Evolutionary conservation across 2,329 filamentous ascomycete genomes (phyloP).

Genomic region (Coniella lustricola): DNA sequence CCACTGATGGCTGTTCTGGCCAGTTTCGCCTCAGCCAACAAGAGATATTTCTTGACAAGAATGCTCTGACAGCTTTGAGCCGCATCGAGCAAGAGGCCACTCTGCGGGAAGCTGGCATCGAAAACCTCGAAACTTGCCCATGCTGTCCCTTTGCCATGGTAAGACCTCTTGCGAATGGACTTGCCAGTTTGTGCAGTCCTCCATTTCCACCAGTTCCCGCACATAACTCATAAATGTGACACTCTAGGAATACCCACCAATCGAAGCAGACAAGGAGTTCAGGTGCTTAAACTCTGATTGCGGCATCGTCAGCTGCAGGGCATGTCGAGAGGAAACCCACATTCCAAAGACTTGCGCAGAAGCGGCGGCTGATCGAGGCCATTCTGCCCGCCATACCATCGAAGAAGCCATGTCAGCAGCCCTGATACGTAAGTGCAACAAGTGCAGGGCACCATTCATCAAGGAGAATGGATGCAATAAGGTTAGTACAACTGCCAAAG

Average conservation of each 20-base stretch:
- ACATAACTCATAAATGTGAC: background rate
- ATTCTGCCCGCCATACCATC: conserved; percentile 57
- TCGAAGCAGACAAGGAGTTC: conserved; percentile 66
- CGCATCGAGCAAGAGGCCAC: conserved; percentile 64
- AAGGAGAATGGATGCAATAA: conserved; percentile 58
- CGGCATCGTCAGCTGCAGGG: conserved; percentile 54
- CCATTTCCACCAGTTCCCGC: too few relatives aligned
- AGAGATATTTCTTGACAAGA: conserved; percentile 49
- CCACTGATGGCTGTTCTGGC: conserved; percentile 56
- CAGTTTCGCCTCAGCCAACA: conserved; percentile 52
- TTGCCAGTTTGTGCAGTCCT: background rate
- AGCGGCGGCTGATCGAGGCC: conserved; percentile 49
- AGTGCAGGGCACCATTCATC: conserved; percentile 61
- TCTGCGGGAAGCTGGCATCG: conserved; percentile 61
- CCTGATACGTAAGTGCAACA: conserved; percentile 69
- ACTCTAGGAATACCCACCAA: conserved; percentile 51
- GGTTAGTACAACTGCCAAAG: background rate
- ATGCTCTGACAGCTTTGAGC: conserved; percentile 55
- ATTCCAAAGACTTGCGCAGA: conserved; percentile 67
- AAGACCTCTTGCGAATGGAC: background rate
- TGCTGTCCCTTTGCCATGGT: conserved; percentile 72
- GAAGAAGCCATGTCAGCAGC: conserved; percentile 83
- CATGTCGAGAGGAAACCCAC: conserved; percentile 63
- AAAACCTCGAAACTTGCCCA: conserved; percentile 68
- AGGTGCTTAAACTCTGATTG: conserved; percentile 62